Evolutionary conservation across 225 moss, liverwort and hornwort genomes (phyloP), one percentile per base, ranked within the genome.

Genomic region (Polytrichum commune): DNA sequence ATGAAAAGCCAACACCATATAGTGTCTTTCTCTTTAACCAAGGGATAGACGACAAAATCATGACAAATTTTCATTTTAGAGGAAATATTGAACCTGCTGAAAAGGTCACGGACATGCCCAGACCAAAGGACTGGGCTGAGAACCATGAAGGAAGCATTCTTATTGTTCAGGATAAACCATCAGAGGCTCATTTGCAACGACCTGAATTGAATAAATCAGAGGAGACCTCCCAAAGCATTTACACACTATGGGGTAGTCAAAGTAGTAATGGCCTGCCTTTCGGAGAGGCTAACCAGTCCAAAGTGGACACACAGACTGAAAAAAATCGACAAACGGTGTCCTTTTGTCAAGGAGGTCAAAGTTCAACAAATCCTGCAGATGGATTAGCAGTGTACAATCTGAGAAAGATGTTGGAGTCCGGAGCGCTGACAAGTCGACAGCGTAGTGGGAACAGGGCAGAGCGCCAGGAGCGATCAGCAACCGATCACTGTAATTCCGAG

Each of bases 261-360:
- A 33, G 23, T 8, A 38, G 8, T 35, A 8, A 8, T 66, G 66
- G 66, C 33, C 46, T 66, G 32, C 7, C 46, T 24, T 30, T 58
- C n/a, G 69, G 69, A 30, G 32, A 70, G 20, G 30, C 10, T 20
- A 58, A 27, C 60, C 28, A 70, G 23, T 19, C 33, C 27, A 70
- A 70, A 29, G 28, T 70, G 33, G 20, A 30, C 27, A 58, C 19
- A 55, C 24, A 29, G 33, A 57, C 18, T 29, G 29, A 32, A 28
- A 53, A 68, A 26, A 27, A 2, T 18, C 54, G 54, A 68, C n/a
- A 24, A 24, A 16, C 24, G 8, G 18, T 24, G 22, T 53, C 54
- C 19, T 63, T 6, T 63, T 28, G 18, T 63, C 63, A 29, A 63
- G 63, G 5, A 63, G 63, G 27, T 27, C 24, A 27, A 25, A 18